phyloP scores from a whole-genome alignment of 768 basidiomycete genomes.

The Daedaleopsis sinensis region DNA sequence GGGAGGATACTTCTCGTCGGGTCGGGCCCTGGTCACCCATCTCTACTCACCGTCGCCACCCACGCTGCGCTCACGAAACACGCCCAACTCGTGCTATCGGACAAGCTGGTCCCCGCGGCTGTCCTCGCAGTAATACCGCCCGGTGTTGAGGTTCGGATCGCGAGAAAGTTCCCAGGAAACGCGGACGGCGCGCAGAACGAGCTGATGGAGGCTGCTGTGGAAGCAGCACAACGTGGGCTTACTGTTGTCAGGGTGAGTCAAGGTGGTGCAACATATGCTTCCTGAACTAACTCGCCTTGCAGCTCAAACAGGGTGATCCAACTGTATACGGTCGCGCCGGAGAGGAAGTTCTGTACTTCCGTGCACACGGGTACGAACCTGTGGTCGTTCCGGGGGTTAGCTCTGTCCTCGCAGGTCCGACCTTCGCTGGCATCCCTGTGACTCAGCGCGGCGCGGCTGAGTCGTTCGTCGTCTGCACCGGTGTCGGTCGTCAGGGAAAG shows the following conservation, averaged over 20 bases:
- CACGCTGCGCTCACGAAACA: conserved; percentile 76
- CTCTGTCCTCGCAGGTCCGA: conserved; percentile 88
- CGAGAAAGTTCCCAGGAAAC: conserved; percentile 97
- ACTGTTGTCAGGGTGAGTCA: conserved; percentile 81
- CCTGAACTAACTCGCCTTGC: neutral
- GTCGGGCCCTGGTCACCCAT: conserved; percentile 94
- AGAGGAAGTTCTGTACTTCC: conserved; percentile 94
- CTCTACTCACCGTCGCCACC: conserved; percentile 87
- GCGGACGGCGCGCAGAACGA: conserved; percentile 94
- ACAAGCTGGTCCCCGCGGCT: conserved; percentile 92
- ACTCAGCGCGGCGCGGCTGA: conserved; percentile 96
- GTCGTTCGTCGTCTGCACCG: conserved; percentile 88
- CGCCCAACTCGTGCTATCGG: conserved; percentile 89
- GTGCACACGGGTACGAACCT: conserved; percentile 80
- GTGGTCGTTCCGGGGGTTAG: conserved; percentile 88
- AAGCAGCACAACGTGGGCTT: conserved; percentile 76
- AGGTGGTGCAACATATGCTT: neutral
- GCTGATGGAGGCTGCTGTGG: conserved; percentile 90
- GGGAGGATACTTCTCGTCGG: conserved; percentile 92
- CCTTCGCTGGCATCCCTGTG: conserved; percentile 89
- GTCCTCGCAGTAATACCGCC: conserved; percentile 85
- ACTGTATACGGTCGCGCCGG: conserved; percentile 93
- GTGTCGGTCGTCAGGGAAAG: conserved; percentile 87
- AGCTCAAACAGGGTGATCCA: conserved; percentile 98
- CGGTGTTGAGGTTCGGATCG: conserved; percentile 77